Evolutionary conservation across 2,329 filamentous ascomycete species (phyloP).

Genomic region (Cryphonectria naterciae): DNA sequence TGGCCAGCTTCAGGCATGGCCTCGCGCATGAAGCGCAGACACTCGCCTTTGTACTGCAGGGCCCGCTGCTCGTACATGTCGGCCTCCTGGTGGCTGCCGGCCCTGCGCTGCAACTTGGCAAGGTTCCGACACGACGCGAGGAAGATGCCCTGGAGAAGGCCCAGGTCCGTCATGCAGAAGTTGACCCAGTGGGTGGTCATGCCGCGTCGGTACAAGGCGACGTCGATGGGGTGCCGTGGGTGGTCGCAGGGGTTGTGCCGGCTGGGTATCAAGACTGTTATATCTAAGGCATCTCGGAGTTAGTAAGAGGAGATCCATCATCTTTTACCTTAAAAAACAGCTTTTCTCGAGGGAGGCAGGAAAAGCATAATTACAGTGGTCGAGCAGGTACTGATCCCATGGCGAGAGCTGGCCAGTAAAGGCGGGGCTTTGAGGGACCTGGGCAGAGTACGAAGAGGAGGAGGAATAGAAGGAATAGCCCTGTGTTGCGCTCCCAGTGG

Average conservation of each 20-base stretch:
- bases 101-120: constrained; percentile 5
- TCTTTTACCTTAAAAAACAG: no score
- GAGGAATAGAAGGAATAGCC: no score
- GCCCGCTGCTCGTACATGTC: constrained; percentile 14
- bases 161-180: constrained; percentile 20
- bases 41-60: constrained; percentile 13
- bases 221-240: constrained; percentile 2
- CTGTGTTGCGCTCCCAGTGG: background rate
- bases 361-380: constrained; percentile 17
- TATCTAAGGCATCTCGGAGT: background rate
- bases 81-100: background rate
- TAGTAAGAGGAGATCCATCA: background rate
- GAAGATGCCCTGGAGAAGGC: constrained; percentile 15
- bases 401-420: constrained; percentile 6
- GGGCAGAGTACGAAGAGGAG: background rate
- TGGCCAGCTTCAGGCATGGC: constrained; percentile 7
- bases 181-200: constrained; percentile 7
- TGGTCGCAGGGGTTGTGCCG: constrained; percentile 18
- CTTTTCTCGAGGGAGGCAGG: no score
- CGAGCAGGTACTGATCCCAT: constrained; percentile 10
- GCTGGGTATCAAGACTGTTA: constrained; percentile 13
- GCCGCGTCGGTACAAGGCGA: constrained; percentile 2
- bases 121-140: constrained; percentile 9
- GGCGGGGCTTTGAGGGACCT: background rate
- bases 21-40: constrained; percentile 16